These are phyloP conservation scores for Trypanosoma vivax DNA, from an alignment of 208 protist species.

Conservation along the genomic window DNA sequence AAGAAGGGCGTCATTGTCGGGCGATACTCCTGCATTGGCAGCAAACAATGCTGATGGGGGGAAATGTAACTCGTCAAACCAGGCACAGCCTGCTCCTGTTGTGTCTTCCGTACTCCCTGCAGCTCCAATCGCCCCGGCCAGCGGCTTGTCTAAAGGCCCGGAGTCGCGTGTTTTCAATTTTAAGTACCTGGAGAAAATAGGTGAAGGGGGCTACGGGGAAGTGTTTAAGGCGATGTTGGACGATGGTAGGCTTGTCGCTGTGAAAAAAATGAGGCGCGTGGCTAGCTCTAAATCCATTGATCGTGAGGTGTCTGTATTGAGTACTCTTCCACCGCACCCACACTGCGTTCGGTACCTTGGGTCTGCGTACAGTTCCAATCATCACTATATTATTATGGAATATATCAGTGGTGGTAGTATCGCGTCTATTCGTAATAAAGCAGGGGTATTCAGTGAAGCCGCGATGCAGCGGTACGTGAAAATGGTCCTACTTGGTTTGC, in stretches of 20 bases:
- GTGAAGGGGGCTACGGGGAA: slow-evolving; percentile 65
- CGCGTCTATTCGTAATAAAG: slow-evolving; percentile 42
- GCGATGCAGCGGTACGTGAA: slow-evolving; percentile 69
- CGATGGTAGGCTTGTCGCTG: slow-evolving; percentile 57
- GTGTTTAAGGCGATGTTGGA: slow-evolving; percentile 67
- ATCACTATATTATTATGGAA: slow-evolving; percentile 84
- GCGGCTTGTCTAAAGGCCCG: slow-evolving; percentile 10
- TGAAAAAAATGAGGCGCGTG: slow-evolving; percentile 69
- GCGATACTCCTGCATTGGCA: too few relatives aligned
- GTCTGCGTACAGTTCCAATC: slow-evolving; percentile 43
- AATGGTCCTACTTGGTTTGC: slow-evolving; percentile 62
- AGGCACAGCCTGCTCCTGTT: too few relatives aligned
- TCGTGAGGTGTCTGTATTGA: slow-evolving; percentile 58
- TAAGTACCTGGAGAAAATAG: slow-evolving; percentile 48
- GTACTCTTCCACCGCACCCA: slow-evolving; percentile 56
- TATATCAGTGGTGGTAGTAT: slow-evolving; percentile 85
- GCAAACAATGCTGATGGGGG: too few relatives aligned
- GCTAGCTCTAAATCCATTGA: slow-evolving; percentile 59
- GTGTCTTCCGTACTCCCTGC: too few relatives aligned
- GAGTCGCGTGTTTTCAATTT: slow-evolving; percentile 38
- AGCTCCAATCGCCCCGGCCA: slow-evolving; percentile 15
- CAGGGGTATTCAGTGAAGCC: slow-evolving; percentile 54
- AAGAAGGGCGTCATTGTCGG: too few relatives aligned
- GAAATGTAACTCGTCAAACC: too few relatives aligned
- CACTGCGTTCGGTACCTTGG: slow-evolving; percentile 79